Evolutionary conservation across 2,329 filamentous ascomycete species (phyloP).

Genomic region (Monosporascus sp.): DNA sequence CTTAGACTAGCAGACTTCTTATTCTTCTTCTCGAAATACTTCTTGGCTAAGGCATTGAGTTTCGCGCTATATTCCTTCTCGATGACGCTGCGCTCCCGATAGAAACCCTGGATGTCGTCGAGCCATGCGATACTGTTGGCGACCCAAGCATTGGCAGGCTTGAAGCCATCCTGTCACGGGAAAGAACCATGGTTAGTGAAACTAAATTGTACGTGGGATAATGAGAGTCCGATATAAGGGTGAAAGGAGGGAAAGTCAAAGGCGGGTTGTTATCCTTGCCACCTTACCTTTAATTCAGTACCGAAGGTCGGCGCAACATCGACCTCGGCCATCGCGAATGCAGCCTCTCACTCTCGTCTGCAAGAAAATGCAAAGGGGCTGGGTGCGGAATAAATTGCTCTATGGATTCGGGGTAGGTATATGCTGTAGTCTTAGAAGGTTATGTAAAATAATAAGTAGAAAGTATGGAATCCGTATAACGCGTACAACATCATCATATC

Average conservation of each 20-base stretch:
- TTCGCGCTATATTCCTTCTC: slow-evolving; percentile 96
- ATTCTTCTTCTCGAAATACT: slow-evolving; percentile 95
- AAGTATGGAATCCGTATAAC: slow-evolving; percentile 14
- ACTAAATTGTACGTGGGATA: slow-evolving; percentile 3
- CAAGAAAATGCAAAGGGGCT: too few species aligned
- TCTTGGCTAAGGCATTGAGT: slow-evolving; percentile 82
- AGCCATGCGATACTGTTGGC: slow-evolving; percentile 87
- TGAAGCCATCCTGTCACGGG: slow-evolving; percentile 78
- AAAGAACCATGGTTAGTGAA: slow-evolving; percentile 7
- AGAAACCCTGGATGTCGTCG: slow-evolving; percentile 95
- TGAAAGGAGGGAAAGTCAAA: slow-evolving; percentile 12
- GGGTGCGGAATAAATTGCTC: too few species aligned
- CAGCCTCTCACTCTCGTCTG: background rate
- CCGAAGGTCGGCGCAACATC: slow-evolving; percentile 84
- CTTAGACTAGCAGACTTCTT: slow-evolving; percentile 83
- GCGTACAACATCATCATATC: background rate
- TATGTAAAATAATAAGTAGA: background rate
- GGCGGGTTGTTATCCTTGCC: background rate
- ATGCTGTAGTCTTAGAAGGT: too few species aligned
- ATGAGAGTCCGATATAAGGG: slow-evolving; percentile 13
- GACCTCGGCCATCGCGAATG: slow-evolving; percentile 66
- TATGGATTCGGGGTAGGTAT: too few species aligned
- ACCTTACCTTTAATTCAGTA: slow-evolving; percentile 78
- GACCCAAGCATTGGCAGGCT: slow-evolving; percentile 89
- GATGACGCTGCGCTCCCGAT: slow-evolving; percentile 87